phyloP scores from a whole-genome alignment of 176 grass and related monocot species.

The Oryza meyeriana region DNA sequence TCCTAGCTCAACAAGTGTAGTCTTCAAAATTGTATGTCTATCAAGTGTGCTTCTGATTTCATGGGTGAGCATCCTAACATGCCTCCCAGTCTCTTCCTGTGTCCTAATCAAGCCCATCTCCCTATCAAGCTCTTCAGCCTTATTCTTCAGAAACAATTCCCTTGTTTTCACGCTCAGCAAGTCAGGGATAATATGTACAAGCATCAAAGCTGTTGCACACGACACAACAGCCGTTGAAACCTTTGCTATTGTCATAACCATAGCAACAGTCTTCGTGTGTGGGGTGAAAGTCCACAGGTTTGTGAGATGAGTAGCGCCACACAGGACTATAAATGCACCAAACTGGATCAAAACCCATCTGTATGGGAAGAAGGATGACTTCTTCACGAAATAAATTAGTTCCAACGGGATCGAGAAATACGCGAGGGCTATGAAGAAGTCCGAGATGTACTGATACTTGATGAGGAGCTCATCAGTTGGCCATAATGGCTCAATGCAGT shows the following conservation, averaged over 20 bases:
- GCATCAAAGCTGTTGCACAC: constrained; percentile 73
- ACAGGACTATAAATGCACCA: constrained; percentile 78
- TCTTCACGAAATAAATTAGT: constrained; percentile 83
- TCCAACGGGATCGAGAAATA: constrained; percentile 87
- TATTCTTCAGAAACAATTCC: constrained; percentile 70
- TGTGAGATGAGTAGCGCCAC: constrained; percentile 72
- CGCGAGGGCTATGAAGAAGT: constrained; percentile 83
- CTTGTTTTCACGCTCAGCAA: constrained; percentile 66
- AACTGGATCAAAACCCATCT: constrained; percentile 73
- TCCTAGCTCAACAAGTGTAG: constrained; percentile 71
- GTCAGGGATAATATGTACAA: constrained; percentile 76
- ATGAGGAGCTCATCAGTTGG: constrained; percentile 52
- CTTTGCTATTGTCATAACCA: constrained; percentile 59
- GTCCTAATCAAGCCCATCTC: constrained; percentile 77
- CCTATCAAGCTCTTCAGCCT: constrained; percentile 65
- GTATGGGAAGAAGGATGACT: constrained; percentile 55
- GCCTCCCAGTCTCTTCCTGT: constrained; percentile 59
- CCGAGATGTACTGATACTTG: constrained; percentile 70
- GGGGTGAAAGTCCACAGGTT: constrained; percentile 66
- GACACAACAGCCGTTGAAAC: constrained; percentile 63
- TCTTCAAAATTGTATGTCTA: constrained; percentile 68
- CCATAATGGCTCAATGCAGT: constrained; percentile 67
- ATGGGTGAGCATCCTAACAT: constrained; percentile 76
- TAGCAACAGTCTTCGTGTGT: constrained; percentile 43
- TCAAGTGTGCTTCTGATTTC: constrained; percentile 82